Percentiles rank a stretch among this genome's conserved stretches.
Evolutionary conservation across 306 rosid genomes (phyloP).

Genomic region (Vigna nakashimae): DNA sequence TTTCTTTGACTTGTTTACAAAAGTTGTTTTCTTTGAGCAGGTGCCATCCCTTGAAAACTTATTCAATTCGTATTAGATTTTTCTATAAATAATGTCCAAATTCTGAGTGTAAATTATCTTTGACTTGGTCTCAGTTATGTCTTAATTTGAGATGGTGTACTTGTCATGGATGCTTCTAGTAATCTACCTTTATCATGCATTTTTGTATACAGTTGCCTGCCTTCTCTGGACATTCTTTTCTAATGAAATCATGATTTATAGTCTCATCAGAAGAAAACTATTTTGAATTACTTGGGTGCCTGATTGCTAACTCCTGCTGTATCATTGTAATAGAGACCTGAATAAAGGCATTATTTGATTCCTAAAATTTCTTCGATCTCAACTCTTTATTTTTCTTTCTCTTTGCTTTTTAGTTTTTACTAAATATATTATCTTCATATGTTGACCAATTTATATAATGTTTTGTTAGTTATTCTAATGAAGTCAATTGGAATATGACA

Average conservation of each 20-base stretch:
- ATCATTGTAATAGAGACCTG: constrained; percentile 15
- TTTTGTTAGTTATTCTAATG: constrained; percentile 58
- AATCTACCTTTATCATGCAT: constrained; percentile 32
- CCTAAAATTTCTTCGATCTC: constrained; percentile 33
- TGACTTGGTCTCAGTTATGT: constrained; percentile 16
- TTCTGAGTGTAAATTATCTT: constrained; percentile 22
- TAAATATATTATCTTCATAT: constrained; percentile 16
- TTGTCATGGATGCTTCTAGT: constrained; percentile 34
- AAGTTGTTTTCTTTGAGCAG: constrained; percentile 94
- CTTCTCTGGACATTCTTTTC: constrained; percentile 21
- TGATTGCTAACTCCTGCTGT: constrained; percentile 4
- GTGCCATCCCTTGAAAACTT: constrained; percentile 49
- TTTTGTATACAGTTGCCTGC: background rate
- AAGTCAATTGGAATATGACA: constrained; percentile 66
- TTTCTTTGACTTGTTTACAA: constrained; percentile 91
- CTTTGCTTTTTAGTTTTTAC: constrained; percentile 13
- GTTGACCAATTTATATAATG: constrained; percentile 35
- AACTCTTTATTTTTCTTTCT: constrained; percentile 13
- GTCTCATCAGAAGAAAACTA: background rate
- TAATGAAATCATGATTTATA: background rate
- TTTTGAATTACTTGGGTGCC: constrained; percentile 2
- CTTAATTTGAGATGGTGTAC: constrained; percentile 24
- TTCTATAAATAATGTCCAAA: constrained; percentile 31
- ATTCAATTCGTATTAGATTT: constrained; percentile 25
- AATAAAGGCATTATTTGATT: constrained; percentile 31